Percentiles rank a stretch among this genome's conserved stretches.
Conservation (phyloP, 78 protist genomes). For the Parvularia atlantis region DNA sequence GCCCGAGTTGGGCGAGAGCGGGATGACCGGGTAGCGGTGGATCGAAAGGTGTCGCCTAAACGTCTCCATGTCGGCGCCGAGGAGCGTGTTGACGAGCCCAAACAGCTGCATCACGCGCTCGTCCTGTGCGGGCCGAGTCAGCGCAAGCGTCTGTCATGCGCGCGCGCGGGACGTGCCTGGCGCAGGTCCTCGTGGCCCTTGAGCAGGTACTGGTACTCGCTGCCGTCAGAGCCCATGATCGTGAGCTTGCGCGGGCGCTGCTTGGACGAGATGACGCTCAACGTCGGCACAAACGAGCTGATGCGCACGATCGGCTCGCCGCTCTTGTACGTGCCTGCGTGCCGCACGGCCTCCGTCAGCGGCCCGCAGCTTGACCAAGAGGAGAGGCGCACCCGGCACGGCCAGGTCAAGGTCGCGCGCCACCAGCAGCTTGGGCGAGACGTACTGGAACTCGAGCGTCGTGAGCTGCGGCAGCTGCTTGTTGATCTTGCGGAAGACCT, state of each 20-base stretch:
- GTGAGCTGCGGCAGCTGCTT: conserved; percentile 82
- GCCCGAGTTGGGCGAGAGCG: conserved; percentile 75
- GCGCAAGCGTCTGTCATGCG: no score
- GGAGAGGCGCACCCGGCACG: no score
- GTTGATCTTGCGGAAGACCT: conserved; percentile 76
- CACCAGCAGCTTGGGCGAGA: conserved; percentile 65
- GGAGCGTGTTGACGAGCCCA: conserved; percentile 93
- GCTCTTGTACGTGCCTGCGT: conserved; percentile 15
- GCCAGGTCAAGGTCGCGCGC: conserved; percentile 77
- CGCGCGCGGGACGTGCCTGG: not conserved
- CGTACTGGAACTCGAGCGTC: conserved; percentile 77
- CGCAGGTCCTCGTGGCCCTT: conserved; percentile 95
- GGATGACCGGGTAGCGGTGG: conserved; percentile 49
- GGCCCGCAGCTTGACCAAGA: conserved; percentile 49
- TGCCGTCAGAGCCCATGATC: conserved; percentile 79
- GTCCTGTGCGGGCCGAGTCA: no score
- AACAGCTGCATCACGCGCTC: conserved; percentile 96
- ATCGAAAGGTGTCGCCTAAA: conserved; percentile 44
- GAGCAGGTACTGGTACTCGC: conserved; percentile 72
- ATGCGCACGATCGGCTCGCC: conserved; percentile 68
- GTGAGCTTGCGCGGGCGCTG: conserved; percentile 93
- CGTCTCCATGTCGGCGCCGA: conserved; percentile 61
- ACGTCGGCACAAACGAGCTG: conserved; percentile 54
- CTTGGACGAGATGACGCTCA: conserved; percentile 88
- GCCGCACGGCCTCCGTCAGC: no score